Evolutionary conservation across 176 grass and related monocot genomes (phyloP).

Genomic region (Cocos nucifera): DNA sequence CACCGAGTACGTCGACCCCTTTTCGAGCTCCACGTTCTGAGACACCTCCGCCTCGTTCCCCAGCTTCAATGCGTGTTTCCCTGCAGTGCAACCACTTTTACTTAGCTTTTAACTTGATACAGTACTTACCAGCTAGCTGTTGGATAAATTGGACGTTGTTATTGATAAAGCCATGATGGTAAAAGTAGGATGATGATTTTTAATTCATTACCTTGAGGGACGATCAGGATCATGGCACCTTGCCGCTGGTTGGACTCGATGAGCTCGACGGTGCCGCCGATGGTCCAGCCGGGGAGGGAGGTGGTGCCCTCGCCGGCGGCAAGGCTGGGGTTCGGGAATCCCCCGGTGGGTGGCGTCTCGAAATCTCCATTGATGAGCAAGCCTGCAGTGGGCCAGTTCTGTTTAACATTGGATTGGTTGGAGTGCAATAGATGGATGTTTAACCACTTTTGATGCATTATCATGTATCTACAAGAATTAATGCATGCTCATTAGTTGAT

Average conservation of each 20-base stretch:
- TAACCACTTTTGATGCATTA: too few species aligned
- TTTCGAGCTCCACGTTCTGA: slow-evolving; percentile 66
- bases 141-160: too few species aligned
- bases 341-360: slow-evolving; percentile 51
- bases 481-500: too few species aligned
- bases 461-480: too few species aligned
- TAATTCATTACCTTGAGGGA: slow-evolving; percentile 61
- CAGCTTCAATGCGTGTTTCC: slow-evolving; percentile 65
- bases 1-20: slow-evolving; percentile 68
- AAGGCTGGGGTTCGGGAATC: slow-evolving; percentile 42
- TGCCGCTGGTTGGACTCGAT: slow-evolving; percentile 75
- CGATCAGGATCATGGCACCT: slow-evolving; percentile 97
- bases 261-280: slow-evolving; percentile 88
- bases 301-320: slow-evolving; percentile 52
- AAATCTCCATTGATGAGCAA: slow-evolving; percentile 86
- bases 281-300: slow-evolving; percentile 70
- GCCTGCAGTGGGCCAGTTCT: slow-evolving; percentile 36
- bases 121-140: too few species aligned
- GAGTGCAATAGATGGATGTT: too few species aligned
- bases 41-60: slow-evolving; percentile 79
- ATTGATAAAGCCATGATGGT: too few species aligned
- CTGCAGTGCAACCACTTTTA: slow-evolving; percentile 17
- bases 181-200: too few species aligned
- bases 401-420: background rate
- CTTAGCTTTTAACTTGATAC: too few species aligned